Conservation (phyloP, 768 basidiomycete species). For the Calocera viscosa region DNA sequence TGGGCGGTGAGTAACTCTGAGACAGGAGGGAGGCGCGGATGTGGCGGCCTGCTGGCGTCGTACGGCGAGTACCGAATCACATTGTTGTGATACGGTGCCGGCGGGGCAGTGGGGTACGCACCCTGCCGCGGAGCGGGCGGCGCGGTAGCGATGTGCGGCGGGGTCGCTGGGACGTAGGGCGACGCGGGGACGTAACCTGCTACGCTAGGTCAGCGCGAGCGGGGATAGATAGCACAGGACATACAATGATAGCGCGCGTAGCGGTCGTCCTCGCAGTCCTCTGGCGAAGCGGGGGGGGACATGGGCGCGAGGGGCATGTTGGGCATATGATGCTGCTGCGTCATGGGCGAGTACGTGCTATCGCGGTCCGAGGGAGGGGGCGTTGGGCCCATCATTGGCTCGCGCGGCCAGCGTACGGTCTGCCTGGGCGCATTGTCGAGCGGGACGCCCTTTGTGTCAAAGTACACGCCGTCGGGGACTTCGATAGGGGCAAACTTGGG, state of each 20-base stretch:
- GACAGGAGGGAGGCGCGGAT: background rate
- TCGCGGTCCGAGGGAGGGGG: background rate
- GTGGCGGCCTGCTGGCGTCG: background rate
- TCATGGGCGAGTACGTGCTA: background rate
- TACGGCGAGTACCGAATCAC: background rate
- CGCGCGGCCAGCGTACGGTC: background rate
- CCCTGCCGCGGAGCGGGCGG: background rate
- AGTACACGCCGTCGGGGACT: background rate
- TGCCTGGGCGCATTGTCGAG: background rate
- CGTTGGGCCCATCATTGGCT: background rate
- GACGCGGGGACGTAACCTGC: background rate
- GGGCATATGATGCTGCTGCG: background rate
- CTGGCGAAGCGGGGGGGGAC: background rate
- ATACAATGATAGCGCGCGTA: too few relatives aligned
- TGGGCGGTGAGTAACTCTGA: background rate
- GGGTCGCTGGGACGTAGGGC: background rate
- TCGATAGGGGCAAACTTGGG: background rate
- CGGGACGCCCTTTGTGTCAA: background rate
- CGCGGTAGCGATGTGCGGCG: background rate
- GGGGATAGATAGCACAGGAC: too few relatives aligned
- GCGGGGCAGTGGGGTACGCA: too few relatives aligned
- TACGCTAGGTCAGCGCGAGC: background rate
- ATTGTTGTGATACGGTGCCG: background rate
- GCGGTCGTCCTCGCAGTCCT: background rate
- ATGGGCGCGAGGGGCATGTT: slow-evolving; percentile 3